Conservation (phyloP, 768 basidiomycete species). For the Boletus speciosus region DNA sequence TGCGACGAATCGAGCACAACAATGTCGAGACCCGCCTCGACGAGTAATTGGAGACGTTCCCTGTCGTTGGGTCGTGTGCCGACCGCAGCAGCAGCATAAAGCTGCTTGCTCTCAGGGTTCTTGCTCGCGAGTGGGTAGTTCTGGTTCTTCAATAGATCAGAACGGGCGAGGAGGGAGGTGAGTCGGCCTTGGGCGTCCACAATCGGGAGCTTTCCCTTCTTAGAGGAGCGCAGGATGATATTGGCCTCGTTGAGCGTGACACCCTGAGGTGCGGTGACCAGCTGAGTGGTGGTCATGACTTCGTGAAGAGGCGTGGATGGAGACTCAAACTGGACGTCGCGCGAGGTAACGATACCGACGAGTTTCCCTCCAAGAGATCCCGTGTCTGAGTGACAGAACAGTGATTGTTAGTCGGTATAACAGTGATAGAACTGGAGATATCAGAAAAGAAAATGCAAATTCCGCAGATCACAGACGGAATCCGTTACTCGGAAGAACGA, state of each 20-base stretch:
- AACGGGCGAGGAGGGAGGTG: constrained; percentile 86
- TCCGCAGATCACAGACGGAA: constrained; percentile 72
- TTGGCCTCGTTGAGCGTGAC: constrained; percentile 92
- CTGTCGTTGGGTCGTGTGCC: constrained; percentile 89
- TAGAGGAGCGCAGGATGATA: constrained; percentile 88
- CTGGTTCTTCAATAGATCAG: constrained; percentile 96
- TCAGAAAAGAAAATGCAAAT: constrained; percentile 28
- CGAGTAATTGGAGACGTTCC: constrained; percentile 80
- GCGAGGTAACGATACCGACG: constrained; percentile 92
- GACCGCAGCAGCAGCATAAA: constrained; percentile 93
- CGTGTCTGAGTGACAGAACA: constrained; percentile 53
- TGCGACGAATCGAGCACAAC: constrained; percentile 95
- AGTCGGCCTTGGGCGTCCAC: constrained; percentile 65
- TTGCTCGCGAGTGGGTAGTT: constrained; percentile 95
- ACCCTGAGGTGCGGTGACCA: constrained; percentile 85
- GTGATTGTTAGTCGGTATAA: constrained; percentile 18
- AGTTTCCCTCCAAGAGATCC: constrained; percentile 88
- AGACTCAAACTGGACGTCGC: constrained; percentile 92
- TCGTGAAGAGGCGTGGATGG: constrained; percentile 60
- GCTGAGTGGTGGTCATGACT: constrained; percentile 79
- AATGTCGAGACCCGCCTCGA: constrained; percentile 93
- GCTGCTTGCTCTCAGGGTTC: constrained; percentile 85
- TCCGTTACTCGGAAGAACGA: constrained; percentile 88
- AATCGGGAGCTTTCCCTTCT: constrained; percentile 96
- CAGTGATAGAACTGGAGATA: not conserved